Evolutionary conservation across 2,329 filamentous ascomycete genomes (phyloP), one percentile per base, ranked within the genome.

Genomic region (Pseudogymnoascus sp.): DNA sequence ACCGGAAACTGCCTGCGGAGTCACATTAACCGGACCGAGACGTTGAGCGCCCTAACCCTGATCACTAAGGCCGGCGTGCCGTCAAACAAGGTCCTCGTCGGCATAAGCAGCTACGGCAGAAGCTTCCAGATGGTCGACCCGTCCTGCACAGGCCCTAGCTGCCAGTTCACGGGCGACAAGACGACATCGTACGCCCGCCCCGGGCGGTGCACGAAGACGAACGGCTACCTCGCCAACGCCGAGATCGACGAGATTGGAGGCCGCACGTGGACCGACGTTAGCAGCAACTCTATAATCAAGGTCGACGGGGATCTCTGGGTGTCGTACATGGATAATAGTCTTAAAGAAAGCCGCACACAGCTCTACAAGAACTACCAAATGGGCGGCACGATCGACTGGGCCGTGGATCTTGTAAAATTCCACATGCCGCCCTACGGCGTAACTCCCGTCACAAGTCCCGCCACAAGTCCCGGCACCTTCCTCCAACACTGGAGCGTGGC

Each of bases 21-120:
- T 0, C 73, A 75, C 61, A 65, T 75, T 62, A 76, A 76, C 65
- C 58, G 68, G 41, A 76, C 74, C 1, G 73, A 76, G 59, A 74
- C 71, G 0, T 57, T 60, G 0, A 63, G 64, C 12, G 62, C 73
- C 0, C 63, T 77, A 10, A 3, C 21, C 3, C n/a, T n/a, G n/a
- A n/a, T n/a, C n/a, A n/a, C n/a, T n/a, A n/a, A n/a, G n/a, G n/a
- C n/a, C n/a, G n/a, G n/a, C n/a, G n/a, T n/a, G n/a, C 41, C 41
- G 3, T 23, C 70, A 0, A 62, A 66, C 21, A 73, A 71, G 62
- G 39, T 74, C 2, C 57, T 70, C 0, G 67, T 74, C 0, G 72
- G 72, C 0, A 62, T 74, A 0, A 59, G 65, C 3, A 70, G 67
- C 58, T 74, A 73, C 30, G 71, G 70, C 0, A 62, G 72, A 1